phyloP scores from a whole-genome alignment of 257 asterid genomes.

The Scutellaria barbata region DNA sequence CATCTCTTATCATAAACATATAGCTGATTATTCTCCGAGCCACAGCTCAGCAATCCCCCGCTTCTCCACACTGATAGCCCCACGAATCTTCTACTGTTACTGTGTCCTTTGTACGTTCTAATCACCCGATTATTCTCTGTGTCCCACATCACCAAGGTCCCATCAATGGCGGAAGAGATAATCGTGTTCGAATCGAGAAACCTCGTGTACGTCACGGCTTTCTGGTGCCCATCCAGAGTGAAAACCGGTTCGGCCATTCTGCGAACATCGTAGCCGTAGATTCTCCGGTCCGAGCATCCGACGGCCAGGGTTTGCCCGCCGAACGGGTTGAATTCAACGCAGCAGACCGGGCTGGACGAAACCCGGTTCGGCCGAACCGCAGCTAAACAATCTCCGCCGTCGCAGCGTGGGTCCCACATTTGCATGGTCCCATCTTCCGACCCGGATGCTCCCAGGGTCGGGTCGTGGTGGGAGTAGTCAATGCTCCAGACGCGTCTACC shows the following conservation, averaged over 20 bases:
- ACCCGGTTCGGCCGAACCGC: constrained; percentile 55
- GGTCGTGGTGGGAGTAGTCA: constrained; percentile 63
- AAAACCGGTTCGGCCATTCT: constrained; percentile 54
- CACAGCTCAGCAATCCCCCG: constrained; percentile 79
- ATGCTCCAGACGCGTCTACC: constrained; percentile 92
- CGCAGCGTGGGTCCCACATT: constrained; percentile 85
- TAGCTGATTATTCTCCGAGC: constrained; percentile 72
- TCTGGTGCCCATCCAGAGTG: constrained; percentile 64
- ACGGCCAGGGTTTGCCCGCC: constrained; percentile 50
- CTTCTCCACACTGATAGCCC: constrained; percentile 78
- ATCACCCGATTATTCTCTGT: constrained; percentile 42
- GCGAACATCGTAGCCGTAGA: constrained; percentile 69
- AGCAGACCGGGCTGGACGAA: constrained; percentile 66
- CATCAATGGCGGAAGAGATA: constrained; percentile 69
- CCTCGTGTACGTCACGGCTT: constrained; percentile 65
- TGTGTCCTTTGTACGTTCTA: constrained; percentile 68
- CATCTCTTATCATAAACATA: constrained; percentile 83
- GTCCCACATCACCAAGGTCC: constrained; percentile 75
- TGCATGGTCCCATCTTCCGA: constrained; percentile 96
- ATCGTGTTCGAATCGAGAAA: constrained; percentile 57
- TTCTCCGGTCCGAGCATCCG: constrained; percentile 70
- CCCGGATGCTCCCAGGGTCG: constrained; percentile 81
- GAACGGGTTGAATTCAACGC: constrained; percentile 80
- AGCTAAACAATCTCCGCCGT: constrained; percentile 43
- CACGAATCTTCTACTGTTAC: constrained; percentile 69